phyloP scores from a whole-genome alignment of 108 stramenopile species.

The Chaetoceros tenuissimus region DNA sequence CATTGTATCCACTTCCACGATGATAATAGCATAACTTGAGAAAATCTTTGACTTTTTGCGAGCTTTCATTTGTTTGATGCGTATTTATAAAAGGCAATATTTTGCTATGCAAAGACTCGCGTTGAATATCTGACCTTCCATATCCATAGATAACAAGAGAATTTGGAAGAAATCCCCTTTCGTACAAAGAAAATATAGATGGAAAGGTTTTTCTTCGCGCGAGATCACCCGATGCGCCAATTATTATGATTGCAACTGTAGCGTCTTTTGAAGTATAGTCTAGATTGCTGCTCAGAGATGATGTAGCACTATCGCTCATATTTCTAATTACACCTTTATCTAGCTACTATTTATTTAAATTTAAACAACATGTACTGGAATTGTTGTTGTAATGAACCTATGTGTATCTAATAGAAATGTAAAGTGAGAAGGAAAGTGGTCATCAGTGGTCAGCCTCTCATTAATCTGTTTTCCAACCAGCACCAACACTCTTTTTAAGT shows the following conservation, averaged over 20 bases:
- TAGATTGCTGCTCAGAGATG: too few species aligned
- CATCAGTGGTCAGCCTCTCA: too few species aligned
- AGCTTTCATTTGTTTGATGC: conserved; percentile 9
- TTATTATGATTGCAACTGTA: conserved; percentile 52
- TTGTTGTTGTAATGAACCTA: too few species aligned
- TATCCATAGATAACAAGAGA: conserved; percentile 81
- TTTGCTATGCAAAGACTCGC: conserved; percentile 68
- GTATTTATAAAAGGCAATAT: conserved; percentile 53
- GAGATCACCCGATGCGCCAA: conserved; percentile 93
- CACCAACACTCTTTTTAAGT: too few species aligned
- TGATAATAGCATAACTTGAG: conserved; percentile 73
- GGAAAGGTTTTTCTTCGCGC: conserved; percentile 98
- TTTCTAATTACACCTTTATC: too few species aligned
- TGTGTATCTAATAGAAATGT: too few species aligned
- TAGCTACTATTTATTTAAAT: too few species aligned
- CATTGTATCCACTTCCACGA: conserved; percentile 77
- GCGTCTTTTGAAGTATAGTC: neutral
- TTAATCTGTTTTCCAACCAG: too few species aligned
- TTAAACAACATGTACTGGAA: too few species aligned
- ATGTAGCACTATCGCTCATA: too few species aligned
- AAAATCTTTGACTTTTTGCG: conserved; percentile 56
- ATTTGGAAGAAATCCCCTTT: conserved; percentile 60
- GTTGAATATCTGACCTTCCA: conserved; percentile 68
- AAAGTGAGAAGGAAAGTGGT: too few species aligned
- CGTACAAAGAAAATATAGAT: conserved; percentile 78